Evolutionary conservation across 148 eudicot genomes (phyloP).

Genomic region (Agrostemma githago): DNA sequence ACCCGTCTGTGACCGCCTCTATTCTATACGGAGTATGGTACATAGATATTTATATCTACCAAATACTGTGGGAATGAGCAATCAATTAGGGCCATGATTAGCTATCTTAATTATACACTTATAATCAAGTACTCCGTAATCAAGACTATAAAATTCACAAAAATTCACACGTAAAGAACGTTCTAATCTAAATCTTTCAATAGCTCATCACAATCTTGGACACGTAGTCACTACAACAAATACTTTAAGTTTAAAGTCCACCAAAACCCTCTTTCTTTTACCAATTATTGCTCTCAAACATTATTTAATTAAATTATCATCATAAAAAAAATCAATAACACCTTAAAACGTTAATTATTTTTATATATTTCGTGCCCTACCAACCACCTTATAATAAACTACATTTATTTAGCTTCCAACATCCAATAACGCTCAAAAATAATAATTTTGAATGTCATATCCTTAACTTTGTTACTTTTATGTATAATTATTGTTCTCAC

Average conservation of each 20-base stretch:
- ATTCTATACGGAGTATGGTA: too few species aligned
- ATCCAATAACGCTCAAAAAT: slow-evolving; percentile 8
- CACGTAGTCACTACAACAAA: slow-evolving; percentile 22
- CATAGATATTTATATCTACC: too few species aligned
- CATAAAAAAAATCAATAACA: not conserved
- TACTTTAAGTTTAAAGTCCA: slow-evolving; percentile 17
- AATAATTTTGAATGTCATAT: not conserved
- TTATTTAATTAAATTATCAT: not conserved
- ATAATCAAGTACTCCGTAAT: slow-evolving; percentile 7
- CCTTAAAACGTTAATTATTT: slow-evolving; percentile 8
- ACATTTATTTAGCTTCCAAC: slow-evolving; percentile 1
- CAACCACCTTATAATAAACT: slow-evolving; percentile 15
- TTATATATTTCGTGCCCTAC: slow-evolving; percentile 19
- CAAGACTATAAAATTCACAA: slow-evolving; percentile 11
- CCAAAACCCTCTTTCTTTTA: not conserved
- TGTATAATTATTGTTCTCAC: not conserved
- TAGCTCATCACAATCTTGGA: slow-evolving; percentile 13
- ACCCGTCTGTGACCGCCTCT: too few species aligned
- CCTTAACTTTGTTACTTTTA: not conserved
- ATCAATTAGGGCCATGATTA: slow-evolving; percentile 11
- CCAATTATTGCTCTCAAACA: slow-evolving; percentile 33
- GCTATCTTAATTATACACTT: not conserved
- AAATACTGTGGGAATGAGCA: not conserved
- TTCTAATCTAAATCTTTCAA: not conserved
- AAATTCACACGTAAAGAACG: slow-evolving; percentile 24